These are phyloP conservation scores for Beauveria varroae DNA, from an alignment of 2,329 filamentous ascomycete genomes.

Conservation along the genomic window DNA sequence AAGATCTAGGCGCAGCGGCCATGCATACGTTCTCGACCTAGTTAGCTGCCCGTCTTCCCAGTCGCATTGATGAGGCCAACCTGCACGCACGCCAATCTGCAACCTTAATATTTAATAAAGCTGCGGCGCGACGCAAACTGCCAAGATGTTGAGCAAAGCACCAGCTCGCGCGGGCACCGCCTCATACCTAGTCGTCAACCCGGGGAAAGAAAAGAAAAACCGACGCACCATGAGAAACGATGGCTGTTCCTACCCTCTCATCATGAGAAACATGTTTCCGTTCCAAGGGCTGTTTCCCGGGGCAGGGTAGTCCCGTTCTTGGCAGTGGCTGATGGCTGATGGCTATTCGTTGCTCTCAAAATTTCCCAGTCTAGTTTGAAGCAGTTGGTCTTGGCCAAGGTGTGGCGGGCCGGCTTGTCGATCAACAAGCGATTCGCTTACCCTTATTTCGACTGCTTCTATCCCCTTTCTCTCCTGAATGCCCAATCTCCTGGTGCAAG, in stretches of 20 bases:
- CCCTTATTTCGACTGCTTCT: no score
- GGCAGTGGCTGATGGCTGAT: background rate
- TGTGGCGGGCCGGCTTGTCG: no score
- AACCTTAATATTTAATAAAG: background rate
- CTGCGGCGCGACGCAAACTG: background rate
- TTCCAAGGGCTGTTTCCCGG: background rate
- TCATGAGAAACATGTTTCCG: background rate
- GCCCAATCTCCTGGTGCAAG: no score
- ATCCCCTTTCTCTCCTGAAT: no score
- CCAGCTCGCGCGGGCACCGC: no score
- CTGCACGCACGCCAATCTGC: background rate
- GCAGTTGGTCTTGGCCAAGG: no score
- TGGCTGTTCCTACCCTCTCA: background rate
- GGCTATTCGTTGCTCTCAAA: background rate
- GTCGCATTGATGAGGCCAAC: background rate
- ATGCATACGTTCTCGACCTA: no score
- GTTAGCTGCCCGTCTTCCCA: no score
- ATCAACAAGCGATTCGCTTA: no score
- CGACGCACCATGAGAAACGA: background rate
- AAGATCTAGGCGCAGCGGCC: no score
- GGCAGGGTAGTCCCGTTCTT: background rate
- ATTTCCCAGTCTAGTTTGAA: no score
- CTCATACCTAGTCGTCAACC: no score
- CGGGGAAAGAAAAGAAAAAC: background rate
- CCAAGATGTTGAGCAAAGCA: background rate